phyloP scores from a whole-genome alignment of 805 yeast species.

The Ogataea henricii region DNA sequence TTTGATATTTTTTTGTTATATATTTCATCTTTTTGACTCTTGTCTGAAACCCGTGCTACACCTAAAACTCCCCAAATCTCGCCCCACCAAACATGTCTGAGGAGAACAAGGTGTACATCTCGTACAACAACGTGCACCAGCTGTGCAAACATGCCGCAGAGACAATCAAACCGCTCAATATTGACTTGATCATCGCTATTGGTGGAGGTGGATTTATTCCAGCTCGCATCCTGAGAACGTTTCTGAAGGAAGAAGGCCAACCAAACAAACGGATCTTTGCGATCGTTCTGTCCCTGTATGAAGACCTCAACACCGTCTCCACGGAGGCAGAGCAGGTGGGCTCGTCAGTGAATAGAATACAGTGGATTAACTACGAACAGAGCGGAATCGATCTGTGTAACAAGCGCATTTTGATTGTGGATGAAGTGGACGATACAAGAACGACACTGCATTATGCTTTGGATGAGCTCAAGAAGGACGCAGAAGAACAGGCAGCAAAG shows the following conservation, averaged over 20 bases:
- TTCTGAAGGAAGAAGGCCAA: slow-evolving; percentile 81
- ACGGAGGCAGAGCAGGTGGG: slow-evolving; percentile 61
- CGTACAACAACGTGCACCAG: slow-evolving; percentile 81
- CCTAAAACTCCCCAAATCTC: too few relatives aligned
- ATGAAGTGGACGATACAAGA: slow-evolving; percentile 86
- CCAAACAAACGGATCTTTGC: slow-evolving; percentile 95
- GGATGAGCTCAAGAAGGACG: slow-evolving; percentile 72
- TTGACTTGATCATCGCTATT: slow-evolving; percentile 90
- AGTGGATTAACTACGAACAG: slow-evolving; percentile 78
- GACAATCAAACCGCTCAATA: slow-evolving; percentile 68
- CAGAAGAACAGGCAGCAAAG: slow-evolving; percentile 57
- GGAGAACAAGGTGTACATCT: slow-evolving; percentile 62
- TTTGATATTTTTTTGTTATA: background rate
- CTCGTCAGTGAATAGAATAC: slow-evolving; percentile 70
- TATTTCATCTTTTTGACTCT: background rate
- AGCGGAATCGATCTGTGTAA: slow-evolving; percentile 63
- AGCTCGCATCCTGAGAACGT: slow-evolving; percentile 92
- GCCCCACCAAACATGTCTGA: slow-evolving; percentile 5
- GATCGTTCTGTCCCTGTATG: slow-evolving; percentile 87
- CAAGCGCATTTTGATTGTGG: slow-evolving; percentile 72
- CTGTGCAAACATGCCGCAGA: slow-evolving; percentile 48
- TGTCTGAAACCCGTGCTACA: background rate
- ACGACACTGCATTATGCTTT: slow-evolving; percentile 81
- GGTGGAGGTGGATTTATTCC: slow-evolving; percentile 94
- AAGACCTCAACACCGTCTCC: slow-evolving; percentile 68